phyloP scores from a whole-genome alignment of 768 basidiomycete genomes.

The Dacryopinax primogenitus region DNA sequence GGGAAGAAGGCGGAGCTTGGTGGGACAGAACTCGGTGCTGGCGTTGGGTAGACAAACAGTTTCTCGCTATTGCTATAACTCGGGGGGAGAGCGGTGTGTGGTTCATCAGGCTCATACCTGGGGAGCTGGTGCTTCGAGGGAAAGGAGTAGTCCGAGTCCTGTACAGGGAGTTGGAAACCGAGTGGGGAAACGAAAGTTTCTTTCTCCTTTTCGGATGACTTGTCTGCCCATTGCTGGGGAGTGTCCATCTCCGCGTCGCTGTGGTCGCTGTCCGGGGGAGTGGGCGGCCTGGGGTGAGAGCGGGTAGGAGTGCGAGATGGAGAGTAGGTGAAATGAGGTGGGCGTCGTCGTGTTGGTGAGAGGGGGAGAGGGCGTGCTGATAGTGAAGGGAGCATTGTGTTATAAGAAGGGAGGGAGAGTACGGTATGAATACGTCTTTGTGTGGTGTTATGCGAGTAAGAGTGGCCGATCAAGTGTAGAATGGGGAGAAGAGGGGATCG shows the following conservation, averaged over 20 bases:
- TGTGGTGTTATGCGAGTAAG: no score
- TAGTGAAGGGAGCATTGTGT: no score
- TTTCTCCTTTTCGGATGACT: not conserved
- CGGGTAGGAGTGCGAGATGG: not conserved
- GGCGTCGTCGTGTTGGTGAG: not conserved
- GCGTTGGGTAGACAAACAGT: not conserved
- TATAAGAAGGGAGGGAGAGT: no score
- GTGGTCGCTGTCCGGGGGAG: slow-evolving; percentile 2
- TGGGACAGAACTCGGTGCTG: not conserved
- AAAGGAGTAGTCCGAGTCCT: not conserved
- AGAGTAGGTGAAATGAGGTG: not conserved
- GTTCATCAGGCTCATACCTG: not conserved
- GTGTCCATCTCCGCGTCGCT: not conserved
- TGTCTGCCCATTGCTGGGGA: not conserved
- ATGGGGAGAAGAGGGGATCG: no score
- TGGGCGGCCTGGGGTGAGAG: not conserved
- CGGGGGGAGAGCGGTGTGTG: not conserved
- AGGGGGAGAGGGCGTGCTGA: slow-evolving; percentile 2
- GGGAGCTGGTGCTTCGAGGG: not conserved
- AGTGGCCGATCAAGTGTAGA: no score
- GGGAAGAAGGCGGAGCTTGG: not conserved
- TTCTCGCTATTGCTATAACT: slow-evolving; percentile 8
- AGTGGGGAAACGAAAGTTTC: not conserved
- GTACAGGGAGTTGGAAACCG: not conserved
- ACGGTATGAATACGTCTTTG: no score